Evolutionary conservation across 1,284 basidiomycete species (phyloP).

Genomic region (Sporisorium exsertum): DNA sequence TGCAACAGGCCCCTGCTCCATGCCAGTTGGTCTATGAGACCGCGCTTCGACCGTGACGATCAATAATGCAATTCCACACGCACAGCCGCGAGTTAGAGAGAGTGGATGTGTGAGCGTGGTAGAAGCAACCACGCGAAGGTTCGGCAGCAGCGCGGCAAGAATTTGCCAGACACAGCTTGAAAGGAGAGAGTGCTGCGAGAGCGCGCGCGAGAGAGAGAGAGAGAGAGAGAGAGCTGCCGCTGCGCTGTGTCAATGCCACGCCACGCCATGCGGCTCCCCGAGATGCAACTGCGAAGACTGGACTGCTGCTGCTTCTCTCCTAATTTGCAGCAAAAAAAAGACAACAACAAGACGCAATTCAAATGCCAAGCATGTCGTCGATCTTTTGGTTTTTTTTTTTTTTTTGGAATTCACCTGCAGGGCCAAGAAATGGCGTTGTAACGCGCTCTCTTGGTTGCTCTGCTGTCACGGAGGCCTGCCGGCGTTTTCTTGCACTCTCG

Average conservation of each 20-base stretch:
- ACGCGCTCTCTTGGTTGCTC: neutral
- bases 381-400: too few species aligned
- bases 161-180: neutral
- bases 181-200: neutral
- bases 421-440: too few species aligned
- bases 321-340: neutral
- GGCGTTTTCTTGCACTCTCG: slow-evolving; percentile 8
- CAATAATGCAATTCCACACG: neutral
- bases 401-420: neutral
- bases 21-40: neutral
- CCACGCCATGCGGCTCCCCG: neutral
- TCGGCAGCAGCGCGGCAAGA: slow-evolving; percentile 8
- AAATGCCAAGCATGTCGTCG: neutral
- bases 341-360: neutral
- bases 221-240: neutral
- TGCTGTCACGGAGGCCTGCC: neutral
- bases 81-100: neutral
- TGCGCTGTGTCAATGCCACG: slow-evolving; percentile 3
- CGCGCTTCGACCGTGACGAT: neutral
- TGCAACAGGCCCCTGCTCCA: neutral
- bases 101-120: neutral
- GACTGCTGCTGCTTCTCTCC: neutral
- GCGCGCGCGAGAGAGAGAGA: too few species aligned
- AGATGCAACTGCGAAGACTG: too few species aligned
- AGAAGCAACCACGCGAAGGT: slow-evolving; percentile 8